These are phyloP conservation scores for Hanseniaspora mollemarum DNA, from an alignment of 805 yeast species.

Conservation along the genomic window DNA sequence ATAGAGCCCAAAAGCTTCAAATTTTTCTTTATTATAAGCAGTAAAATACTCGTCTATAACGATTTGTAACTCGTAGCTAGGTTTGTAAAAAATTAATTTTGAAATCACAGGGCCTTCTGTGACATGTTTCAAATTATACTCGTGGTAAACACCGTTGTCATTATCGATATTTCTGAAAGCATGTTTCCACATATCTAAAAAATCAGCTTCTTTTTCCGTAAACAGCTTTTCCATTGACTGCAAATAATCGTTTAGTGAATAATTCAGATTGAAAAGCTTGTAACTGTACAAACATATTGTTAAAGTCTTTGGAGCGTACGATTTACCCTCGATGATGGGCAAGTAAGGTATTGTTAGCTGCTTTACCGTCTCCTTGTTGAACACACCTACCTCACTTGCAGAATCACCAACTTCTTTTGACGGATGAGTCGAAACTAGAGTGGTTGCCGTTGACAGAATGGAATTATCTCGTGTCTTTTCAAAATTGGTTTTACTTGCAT, in stretches of 20 bases:
- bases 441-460: background rate
- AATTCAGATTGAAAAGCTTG: background rate
- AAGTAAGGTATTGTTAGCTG: conserved; percentile 2
- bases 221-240: background rate
- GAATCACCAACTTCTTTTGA: background rate
- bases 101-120: background rate
- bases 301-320: background rate
- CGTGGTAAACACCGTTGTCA: background rate
- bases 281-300: background rate
- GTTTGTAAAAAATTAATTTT: conserved; percentile 2
- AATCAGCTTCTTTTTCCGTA: background rate
- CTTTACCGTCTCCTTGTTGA: background rate
- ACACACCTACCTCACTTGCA: background rate
- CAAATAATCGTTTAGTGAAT: background rate
- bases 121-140: background rate
- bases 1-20: background rate
- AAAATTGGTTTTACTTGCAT: background rate
- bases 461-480: background rate
- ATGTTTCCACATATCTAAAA: background rate
- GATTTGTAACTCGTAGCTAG: conserved; percentile 3
- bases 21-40: conserved; percentile 6
- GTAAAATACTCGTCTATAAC: conserved; percentile 14
- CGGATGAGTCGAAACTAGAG: background rate
- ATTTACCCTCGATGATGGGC: background rate
- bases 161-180: conserved; percentile 3